These are phyloP conservation scores for Aspergillus chevalieri DNA, from an alignment of 2,329 filamentous ascomycete genomes.

Conservation along the genomic window DNA sequence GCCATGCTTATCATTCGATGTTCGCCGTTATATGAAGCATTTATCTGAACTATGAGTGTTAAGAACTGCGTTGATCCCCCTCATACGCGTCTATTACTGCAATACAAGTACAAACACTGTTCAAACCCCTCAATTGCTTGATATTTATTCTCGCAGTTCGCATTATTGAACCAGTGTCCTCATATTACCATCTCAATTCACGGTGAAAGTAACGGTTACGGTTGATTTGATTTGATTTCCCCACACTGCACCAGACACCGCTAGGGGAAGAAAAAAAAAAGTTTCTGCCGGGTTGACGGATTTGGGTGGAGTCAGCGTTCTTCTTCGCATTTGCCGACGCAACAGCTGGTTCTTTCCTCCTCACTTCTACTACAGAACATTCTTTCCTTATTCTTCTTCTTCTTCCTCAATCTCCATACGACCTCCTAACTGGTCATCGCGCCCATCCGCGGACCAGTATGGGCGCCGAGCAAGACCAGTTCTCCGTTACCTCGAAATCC, in stretches of 20 bases:
- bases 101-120: too few relatives aligned
- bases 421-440: not conserved
- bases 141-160: too few relatives aligned
- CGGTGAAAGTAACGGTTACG: not conserved
- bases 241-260: not conserved
- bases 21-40: too few relatives aligned
- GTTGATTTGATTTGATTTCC: not conserved
- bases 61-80: too few relatives aligned
- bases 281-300: not conserved
- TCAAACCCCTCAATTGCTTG: too few relatives aligned
- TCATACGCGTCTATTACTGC: too few relatives aligned
- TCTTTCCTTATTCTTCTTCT: slow-evolving; percentile 4
- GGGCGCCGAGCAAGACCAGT: not conserved
- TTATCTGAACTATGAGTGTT: too few relatives aligned
- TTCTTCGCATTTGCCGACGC: not conserved
- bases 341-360: not conserved
- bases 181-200: not conserved
- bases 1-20: too few relatives aligned
- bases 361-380: not conserved
- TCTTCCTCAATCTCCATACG: slow-evolving; percentile 1
- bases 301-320: not conserved
- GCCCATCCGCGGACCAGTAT: not conserved
- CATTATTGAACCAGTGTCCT: too few relatives aligned
- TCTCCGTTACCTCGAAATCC: slow-evolving; percentile 4
- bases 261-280: not conserved